phyloP scores from a whole-genome alignment of 2,329 filamentous ascomycete genomes.

The Verticillium zaregamsianum region DNA sequence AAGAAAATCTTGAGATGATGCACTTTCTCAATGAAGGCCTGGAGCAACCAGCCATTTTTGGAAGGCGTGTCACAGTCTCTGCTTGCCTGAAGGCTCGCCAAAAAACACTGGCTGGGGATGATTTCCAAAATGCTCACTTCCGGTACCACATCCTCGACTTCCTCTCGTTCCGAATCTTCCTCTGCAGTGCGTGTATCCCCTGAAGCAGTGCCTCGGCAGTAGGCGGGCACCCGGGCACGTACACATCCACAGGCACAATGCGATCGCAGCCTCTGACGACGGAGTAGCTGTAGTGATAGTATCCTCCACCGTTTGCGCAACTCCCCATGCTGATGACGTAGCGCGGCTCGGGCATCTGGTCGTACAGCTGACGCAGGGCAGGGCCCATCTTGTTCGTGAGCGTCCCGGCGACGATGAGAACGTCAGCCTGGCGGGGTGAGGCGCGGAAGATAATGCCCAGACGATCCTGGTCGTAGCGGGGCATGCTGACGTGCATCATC shows the following conservation, averaged over 20 bases:
- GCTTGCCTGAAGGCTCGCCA: too few species aligned
- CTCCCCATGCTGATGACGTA: constrained; percentile 67
- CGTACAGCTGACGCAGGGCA: constrained; percentile 59
- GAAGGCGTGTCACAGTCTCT: too few species aligned
- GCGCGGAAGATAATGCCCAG: constrained; percentile 65
- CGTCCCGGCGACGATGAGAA: constrained; percentile 65
- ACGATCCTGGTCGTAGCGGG: constrained; percentile 59
- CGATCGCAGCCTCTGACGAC: constrained; percentile 63
- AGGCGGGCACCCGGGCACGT: constrained; percentile 60
- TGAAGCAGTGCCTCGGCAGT: constrained; percentile 44
- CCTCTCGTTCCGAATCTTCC: constrained; percentile 57
- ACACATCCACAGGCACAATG: constrained; percentile 64
- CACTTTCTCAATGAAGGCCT: too few species aligned
- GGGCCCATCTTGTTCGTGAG: constrained; percentile 67
- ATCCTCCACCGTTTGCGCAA: constrained; percentile 68
- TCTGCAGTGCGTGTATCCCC: constrained; percentile 64
- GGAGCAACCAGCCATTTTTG: too few species aligned
- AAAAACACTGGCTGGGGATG: neutral
- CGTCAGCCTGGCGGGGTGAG: constrained; percentile 59
- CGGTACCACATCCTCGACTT: constrained; percentile 47
- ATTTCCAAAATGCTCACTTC: constrained; percentile 25
- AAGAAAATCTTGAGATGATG: too few species aligned
- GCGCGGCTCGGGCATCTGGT: constrained; percentile 63
- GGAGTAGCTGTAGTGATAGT: constrained; percentile 70
- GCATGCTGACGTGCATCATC: constrained; percentile 62